These are phyloP conservation scores for Candida silvatica DNA, from an alignment of 805 yeast genomes.

Conservation along the genomic window DNA sequence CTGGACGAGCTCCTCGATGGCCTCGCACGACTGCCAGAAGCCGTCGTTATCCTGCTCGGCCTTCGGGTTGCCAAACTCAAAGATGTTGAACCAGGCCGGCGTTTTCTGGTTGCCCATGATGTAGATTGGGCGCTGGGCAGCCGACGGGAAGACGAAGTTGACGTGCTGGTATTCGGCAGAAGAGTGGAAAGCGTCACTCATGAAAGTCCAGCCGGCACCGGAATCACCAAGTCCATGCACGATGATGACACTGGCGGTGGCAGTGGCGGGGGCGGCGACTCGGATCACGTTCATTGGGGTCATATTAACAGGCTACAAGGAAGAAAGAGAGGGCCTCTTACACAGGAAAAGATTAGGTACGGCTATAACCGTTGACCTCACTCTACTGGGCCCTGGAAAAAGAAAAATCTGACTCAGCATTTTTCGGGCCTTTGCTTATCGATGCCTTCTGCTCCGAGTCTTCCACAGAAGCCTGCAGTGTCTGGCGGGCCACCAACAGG, in stretches of 20 bases:
- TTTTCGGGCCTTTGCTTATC: not conserved
- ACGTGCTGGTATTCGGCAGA: conserved; percentile 38
- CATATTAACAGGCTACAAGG: not conserved
- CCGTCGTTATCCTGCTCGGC: conserved; percentile 47
- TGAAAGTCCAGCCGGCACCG: conserved; percentile 83
- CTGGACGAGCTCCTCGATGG: conserved; percentile 36
- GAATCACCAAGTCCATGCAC: conserved; percentile 91
- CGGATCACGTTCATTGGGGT: conserved; percentile 14
- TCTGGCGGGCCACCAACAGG: not conserved
- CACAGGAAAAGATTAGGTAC: not conserved
- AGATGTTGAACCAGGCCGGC: conserved; percentile 88
- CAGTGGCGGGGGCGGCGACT: conserved; percentile 30
- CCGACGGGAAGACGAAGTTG: conserved; percentile 84
- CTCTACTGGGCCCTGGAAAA: too few species aligned
- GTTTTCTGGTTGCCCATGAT: conserved; percentile 55
- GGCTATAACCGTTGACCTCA: too few species aligned
- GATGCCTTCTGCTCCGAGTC: not conserved
- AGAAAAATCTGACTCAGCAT: too few species aligned
- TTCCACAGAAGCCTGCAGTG: not conserved
- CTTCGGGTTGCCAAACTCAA: conserved; percentile 39
- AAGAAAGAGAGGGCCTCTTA: not conserved
- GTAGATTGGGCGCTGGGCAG: conserved; percentile 67
- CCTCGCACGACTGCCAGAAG: conserved; percentile 38
- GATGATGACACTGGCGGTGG: conserved; percentile 63
- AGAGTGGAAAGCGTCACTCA: conserved; percentile 54